Evolutionary conservation across 768 basidiomycete species (phyloP), one percentile per base, ranked within the genome.

Genomic region (Serendipita sp.): DNA sequence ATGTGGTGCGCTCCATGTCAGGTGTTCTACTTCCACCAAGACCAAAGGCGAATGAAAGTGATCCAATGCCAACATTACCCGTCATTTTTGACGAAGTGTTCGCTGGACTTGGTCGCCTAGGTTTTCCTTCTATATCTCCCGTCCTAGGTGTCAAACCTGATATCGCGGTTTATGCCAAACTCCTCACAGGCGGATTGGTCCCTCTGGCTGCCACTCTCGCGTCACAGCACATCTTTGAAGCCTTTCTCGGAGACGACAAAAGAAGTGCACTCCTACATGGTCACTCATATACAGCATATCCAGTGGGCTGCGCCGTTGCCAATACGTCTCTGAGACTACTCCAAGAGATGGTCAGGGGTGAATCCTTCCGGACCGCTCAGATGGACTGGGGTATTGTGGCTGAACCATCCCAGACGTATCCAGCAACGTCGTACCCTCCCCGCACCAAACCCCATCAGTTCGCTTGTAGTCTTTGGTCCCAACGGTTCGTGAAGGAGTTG

Each of bases 11-110:
- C 36, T 65, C 30, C 70, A 71, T 36, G 72, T 72, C 11, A 68
- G 76, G 11, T 73, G 75, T 13, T 63, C 72, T 3, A 67, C 73
- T 4, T 28, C 64, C 4, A 52, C 69, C 48, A n/a, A 69, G 10
- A 67, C 72, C 1, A 69, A 46, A 28, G 64, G 52, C 13, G 13
- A 69, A 73, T 3, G 23, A 23, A 23, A 23, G 23, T 23, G 23
- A 23, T 23, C 23, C 23, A 23, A 23, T 23, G 23, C 23, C 23
- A 23, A 88, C 88, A 2, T 77, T 97, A 13, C 92, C 95, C 0
- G 86, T 98, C 68, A 84, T 98, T 65, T 97, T 89, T 70, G 95
- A 98, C 72, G 95, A 97, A 73, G 95, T 98, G 8, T 98, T 97
- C 71, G 83, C 87, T 28, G 95, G 95, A 0, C 78, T 97, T n/a